These are phyloP conservation scores for Globisporangium nagaii DNA, from an alignment of 352 stramenopile species.

Conservation along the genomic window DNA sequence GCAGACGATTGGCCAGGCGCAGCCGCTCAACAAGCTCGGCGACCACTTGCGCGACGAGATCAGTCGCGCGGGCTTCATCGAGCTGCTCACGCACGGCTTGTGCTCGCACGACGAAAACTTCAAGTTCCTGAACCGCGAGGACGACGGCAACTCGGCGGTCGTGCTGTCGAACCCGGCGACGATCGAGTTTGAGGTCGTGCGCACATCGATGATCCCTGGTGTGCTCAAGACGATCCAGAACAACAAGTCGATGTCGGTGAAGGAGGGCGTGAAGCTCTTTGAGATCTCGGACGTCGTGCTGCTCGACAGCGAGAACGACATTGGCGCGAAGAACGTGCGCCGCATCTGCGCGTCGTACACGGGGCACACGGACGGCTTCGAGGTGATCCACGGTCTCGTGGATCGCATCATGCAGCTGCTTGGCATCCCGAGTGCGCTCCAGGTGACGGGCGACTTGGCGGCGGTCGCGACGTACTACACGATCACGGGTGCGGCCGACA, in stretches of 20 bases:
- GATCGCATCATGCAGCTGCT: slow-evolving; percentile 98
- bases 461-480: slow-evolving; percentile 82
- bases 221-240: slow-evolving; percentile 99
- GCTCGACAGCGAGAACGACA: slow-evolving; percentile 87
- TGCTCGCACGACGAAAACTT: slow-evolving; percentile 98
- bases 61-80: slow-evolving; percentile 95
- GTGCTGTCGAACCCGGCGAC: slow-evolving; percentile 98
- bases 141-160: slow-evolving; percentile 88
- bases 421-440: slow-evolving; percentile 80
- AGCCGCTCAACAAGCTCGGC: slow-evolving; percentile 97
- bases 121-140: slow-evolving; percentile 84
- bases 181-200: slow-evolving; percentile 98
- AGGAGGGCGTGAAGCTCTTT: slow-evolving; percentile 98
- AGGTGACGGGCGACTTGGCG: slow-evolving; percentile 56
- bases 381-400: slow-evolving; percentile 99
- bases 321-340: slow-evolving; percentile 95
- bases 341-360: slow-evolving; percentile 96
- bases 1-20: slow-evolving; percentile 92
- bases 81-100: slow-evolving; percentile 97
- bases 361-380: slow-evolving; percentile 96
- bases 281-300: slow-evolving; percentile 99
- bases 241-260: slow-evolving; percentile 97
- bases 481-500: slow-evolving; percentile 52
- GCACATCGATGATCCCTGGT: slow-evolving; percentile 97
- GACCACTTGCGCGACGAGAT: slow-evolving; percentile 98